Base-by-base conservation (phyloP, 1,284 basidiomycete species). In the Volvariella volvacea region DNA sequence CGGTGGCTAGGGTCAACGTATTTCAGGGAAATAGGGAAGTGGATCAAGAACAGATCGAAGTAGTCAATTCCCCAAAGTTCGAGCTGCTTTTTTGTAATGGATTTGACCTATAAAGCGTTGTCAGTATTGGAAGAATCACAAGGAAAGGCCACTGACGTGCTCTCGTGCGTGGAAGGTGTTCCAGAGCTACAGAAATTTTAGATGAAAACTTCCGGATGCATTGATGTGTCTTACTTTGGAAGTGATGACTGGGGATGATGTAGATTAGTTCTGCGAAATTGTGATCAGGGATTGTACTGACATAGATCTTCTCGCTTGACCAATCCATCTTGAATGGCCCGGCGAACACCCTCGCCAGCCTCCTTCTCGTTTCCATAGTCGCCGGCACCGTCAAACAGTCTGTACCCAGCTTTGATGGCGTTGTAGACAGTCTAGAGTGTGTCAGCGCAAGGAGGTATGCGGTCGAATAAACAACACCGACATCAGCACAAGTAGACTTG, bases 291-390 rank as follows among this genome's bases (percentile, higher is more conserved):
- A 21, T 42, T 16, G 8, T 25, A 72, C 77, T 76, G 68, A 80
- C 86, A 90, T 36, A 92, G 71, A 15, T 87, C 84, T 58, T 85
- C 81, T 37, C 84, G 73, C 59, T 80, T 86, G 43, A 87, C 80
- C 32, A 88, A 58, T 28, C 83, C 85, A 8, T 86, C 83, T 32
- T 70, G 66, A 60, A 95, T 81, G 32, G 90, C 92, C 44, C 85
- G 74, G 38, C 68, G 71, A 45, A 86, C 71, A 49, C 83, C 83
- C 53, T 76, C 70, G 2, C 89, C 92, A 19, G 91, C 90, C 63
- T 92, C 87, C 58, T 81, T 87, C 66, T 95, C 91, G 63, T 95
- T 95, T 10, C 82, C 80, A 57, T 91, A 91, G 61, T 88, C 84
- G 51, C 78, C 72, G 17, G 88, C 90, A 51, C 80, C 82, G 55